Evolutionary conservation across 1,284 basidiomycete species (phyloP).

Genomic region (Cryptococcus sp.): DNA sequence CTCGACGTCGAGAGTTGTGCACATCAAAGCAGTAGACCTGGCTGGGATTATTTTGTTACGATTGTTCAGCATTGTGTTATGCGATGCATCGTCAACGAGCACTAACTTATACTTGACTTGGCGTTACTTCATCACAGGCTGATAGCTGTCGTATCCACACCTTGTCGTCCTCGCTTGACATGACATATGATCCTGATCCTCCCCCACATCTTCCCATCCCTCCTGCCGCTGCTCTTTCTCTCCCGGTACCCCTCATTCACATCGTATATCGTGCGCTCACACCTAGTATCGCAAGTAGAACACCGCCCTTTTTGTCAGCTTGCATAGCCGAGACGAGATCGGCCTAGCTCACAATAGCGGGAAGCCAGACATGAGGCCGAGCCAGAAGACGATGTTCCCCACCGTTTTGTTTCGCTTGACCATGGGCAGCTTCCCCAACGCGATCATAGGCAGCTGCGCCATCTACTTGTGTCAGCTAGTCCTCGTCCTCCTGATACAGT

Average conservation of each 20-base stretch:
- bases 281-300: not conserved
- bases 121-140: no score
- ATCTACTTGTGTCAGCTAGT: conserved; percentile 54
- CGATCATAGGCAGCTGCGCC: conserved; percentile 86
- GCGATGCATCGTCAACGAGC: no score
- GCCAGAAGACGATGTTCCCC: conserved; percentile 78
- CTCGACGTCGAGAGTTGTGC: no score
- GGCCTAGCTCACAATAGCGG: conserved; percentile 86
- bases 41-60: no score
- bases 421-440: conserved; percentile 65
- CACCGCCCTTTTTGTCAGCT: conserved; percentile 1
- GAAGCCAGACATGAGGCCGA: conserved; percentile 75
- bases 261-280: no score
- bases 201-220: not conserved
- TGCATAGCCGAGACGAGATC: not conserved
- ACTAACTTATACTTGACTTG: no score
- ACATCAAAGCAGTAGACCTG: no score
- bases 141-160: no score
- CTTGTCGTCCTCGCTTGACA: no score
- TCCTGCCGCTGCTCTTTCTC: not conserved
- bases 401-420: conserved; percentile 73
- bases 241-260: not conserved
- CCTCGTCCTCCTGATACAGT: not conserved
- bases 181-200: no score
- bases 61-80: no score